Base-by-base conservation (phyloP, 805 yeast genomes). In the Pichia phayaonensis region DNA sequence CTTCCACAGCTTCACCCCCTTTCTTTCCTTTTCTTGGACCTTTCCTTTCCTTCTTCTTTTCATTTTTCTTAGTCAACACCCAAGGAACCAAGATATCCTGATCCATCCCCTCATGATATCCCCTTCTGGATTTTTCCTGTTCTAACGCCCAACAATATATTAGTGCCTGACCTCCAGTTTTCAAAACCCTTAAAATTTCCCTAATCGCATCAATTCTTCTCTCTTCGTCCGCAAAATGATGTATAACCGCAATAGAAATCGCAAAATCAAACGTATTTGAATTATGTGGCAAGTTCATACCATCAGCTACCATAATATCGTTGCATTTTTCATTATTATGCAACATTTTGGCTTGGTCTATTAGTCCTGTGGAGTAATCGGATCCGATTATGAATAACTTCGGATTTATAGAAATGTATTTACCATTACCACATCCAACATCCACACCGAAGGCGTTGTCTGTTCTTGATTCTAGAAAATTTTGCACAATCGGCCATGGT, bases 371-470 rank as follows among this genome's bases (percentile, higher is more conserved):
- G 1, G 94, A 86, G 48, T 84, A 73, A 55, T 84, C 92, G 48
- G 75, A 80, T 40, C 97, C 98, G 18, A 92, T 64, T 27, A 90
- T 74, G 60, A 65, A 83, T 4, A 92, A 65, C 43, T 84, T 74
- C 10, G 76, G 72, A 65, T 92, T 90, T 13, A 90, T 76, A 2
- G 76, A 77, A 40, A 92, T 65, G 63, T 94, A 94, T 63, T 94
- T 94, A 2, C 99, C 99, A 64, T 94, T 94, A 3, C 99, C 99
- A 66, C 98, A 92, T 0, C 99, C 99, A 21, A 92, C 88, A 68
- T 94, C 99, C 27, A 90, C 73, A 1, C 99, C 99, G 0, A 92
- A 54, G 1, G 83, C 69, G 42, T 88, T 84, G 7, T 69, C 68
- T 0, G 63, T 52, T 58, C 79, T 77, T 1, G 66, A 57, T 12